These are phyloP conservation scores for Pelargonium fulgidum DNA, from an alignment of 441 rosid species.

Conservation along the genomic window DNA sequence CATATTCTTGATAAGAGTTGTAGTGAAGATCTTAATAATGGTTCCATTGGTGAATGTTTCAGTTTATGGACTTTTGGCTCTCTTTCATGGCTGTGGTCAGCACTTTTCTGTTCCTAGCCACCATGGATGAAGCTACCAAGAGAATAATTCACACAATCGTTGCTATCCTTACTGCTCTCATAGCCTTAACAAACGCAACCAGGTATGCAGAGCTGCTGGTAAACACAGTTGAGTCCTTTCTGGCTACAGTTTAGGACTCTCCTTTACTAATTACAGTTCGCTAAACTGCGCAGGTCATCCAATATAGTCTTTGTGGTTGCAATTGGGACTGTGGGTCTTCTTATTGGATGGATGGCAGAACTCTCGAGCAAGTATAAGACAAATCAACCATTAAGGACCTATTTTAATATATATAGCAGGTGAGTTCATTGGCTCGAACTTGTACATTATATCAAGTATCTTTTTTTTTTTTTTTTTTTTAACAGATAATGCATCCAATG, in stretches of 20 bases:
- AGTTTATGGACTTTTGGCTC: conserved; percentile 99
- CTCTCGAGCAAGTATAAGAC: conserved; percentile 52
- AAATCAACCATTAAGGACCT: conserved; percentile 39
- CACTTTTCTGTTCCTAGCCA: conserved; percentile 74
- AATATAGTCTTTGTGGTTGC: conserved; percentile 76
- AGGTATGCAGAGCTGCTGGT: conserved; percentile 40
- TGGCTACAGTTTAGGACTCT: conserved; percentile 3
- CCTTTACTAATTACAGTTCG: conserved; percentile 5
- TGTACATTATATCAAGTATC: background rate
- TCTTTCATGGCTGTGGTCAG: conserved; percentile 96
- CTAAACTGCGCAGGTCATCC: conserved; percentile 48
- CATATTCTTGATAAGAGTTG: background rate
- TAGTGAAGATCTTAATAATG: conserved; percentile 13
- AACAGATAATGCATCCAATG: no score
- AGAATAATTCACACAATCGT: conserved; percentile 78
- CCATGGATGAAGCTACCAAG: conserved; percentile 61
- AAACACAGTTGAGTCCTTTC: conserved; percentile 9
- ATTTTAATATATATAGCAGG: conserved; percentile 40
- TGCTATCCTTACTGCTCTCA: conserved; percentile 79
- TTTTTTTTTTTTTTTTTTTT: no score
- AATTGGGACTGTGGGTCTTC: conserved; percentile 75
- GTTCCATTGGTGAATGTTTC: conserved; percentile 29
- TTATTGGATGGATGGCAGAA: conserved; percentile 73
- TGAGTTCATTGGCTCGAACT: conserved; percentile 21
- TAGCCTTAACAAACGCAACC: conserved; percentile 93